Evolutionary conservation across 1,139 yeast species (phyloP), one percentile per base, ranked within the genome.

Genomic region (Yamadazyma taylorii): DNA sequence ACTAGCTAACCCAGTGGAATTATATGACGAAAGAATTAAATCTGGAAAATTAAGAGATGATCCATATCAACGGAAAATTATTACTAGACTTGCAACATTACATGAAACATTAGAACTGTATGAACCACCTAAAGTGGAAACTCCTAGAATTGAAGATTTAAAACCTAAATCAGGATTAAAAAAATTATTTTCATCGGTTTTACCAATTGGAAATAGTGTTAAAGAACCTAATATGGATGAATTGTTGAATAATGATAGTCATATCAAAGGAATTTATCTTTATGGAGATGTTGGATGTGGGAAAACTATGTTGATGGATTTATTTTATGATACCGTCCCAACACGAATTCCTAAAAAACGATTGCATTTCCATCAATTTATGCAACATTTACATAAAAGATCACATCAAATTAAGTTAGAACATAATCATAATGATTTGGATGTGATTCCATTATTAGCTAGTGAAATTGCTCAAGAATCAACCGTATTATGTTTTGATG

Each of bases 201-300:
- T 29, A 5, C 32, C 32, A 4, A 12, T 25, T 25, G 40, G 40
- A 13, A 24, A 27, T 5, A 39, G 41, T 15, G 25, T 37, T 9
- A 43, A 41, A 17, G 50, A 47, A 22, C 49, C 47, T 3, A 40
- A 46, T 33, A 14, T 46, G 11, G 48, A 47, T 2, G 37, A 25
- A 9, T 32, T 48, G 35, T 39, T 40, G n/a, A 36, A 33, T 42
- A 51, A 56, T 1, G 63, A 58, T 21, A 61, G 55, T 40, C 55
- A 52, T 8, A 69, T 76, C 24, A 95, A 76, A 49, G 98, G 98
- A 2, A 84, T 92, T 12, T 92, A 92, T 56, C 70, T 92, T 19
- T 92, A 87, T 60, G 98, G 98, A 14, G 98, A 92, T 59, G 98
- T 92, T 31, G 98, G 98, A 3, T 89, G 97, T 62, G 98, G 98